Percentiles rank a stretch among this genome's conserved stretches.
These are phyloP conservation scores for Eremothecium gossypii DNA, from an alignment of 1,139 yeast species.

Conservation along the genomic window DNA sequence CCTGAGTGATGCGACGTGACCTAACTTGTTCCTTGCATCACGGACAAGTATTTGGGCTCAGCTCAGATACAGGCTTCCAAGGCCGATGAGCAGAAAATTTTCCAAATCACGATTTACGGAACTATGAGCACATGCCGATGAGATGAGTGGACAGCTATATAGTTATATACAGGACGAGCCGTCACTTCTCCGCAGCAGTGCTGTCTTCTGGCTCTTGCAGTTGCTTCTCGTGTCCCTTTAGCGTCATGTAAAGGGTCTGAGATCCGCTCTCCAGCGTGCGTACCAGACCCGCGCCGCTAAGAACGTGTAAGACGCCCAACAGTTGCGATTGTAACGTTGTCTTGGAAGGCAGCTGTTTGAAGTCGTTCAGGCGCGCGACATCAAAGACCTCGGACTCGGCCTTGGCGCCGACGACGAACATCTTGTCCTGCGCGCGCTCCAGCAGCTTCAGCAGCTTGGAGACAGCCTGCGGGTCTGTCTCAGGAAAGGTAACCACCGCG, in stretches of 20 bases:
- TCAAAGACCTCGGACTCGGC: conserved; percentile 54
- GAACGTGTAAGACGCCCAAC: conserved; percentile 71
- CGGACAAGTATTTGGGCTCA: too few relatives aligned
- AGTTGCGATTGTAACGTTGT: conserved; percentile 71
- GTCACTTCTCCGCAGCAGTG: conserved; percentile 1
- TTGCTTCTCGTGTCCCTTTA: conserved; percentile 45
- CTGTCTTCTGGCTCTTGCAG: conserved; percentile 17
- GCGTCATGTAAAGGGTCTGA: conserved; percentile 59
- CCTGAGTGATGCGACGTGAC: too few relatives aligned
- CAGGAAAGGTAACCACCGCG: conserved; percentile 62
- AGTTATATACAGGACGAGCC: neutral
- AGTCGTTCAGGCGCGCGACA: conserved; percentile 44
- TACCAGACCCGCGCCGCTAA: conserved; percentile 86
- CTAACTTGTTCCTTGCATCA: too few relatives aligned
- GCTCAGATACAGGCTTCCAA: too few relatives aligned
- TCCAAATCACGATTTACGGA: neutral
- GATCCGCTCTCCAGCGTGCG: conserved; percentile 66
- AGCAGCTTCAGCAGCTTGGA: conserved; percentile 52
- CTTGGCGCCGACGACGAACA: conserved; percentile 78
- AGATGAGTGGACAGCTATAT: neutral
- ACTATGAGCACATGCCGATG: neutral
- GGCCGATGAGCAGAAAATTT: neutral
- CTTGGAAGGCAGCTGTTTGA: conserved; percentile 66
- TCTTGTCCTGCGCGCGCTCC: conserved; percentile 56
- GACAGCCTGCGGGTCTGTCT: conserved; percentile 62